Evolutionary conservation across 495 filamentous ascomycete species (phyloP), one percentile per base, ranked within the genome.

Genomic region (Amniculicola lignicola): DNA sequence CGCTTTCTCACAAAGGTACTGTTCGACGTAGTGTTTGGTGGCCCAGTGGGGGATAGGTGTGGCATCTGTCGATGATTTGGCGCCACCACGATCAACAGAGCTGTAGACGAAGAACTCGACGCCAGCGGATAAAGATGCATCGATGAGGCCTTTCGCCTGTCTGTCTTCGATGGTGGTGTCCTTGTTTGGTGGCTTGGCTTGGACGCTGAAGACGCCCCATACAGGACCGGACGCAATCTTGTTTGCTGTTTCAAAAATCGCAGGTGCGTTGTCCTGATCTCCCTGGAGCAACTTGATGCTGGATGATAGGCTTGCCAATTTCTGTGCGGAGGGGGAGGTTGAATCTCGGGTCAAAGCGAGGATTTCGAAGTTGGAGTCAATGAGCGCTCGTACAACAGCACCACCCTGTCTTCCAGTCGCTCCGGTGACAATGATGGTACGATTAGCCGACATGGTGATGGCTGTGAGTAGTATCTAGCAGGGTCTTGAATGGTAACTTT

Each of bases 381-480:
- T 67, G 2, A 84, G 67, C 37, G 74, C 77, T 4, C 77, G 66
- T 56, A 90, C 71, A 24, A 83, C 68, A 11, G 77, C 74, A 16
- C 81, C 77, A 49, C 87, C 87, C 67, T 90, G 87, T 56, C 85
- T 79, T 61, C 85, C 86, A 0, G 84, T 90, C 3, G 84, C 86
- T 16, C 86, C 86, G n/a, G 84, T 82, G 49, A 90, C 67, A 28
- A 88, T 73, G 40, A 86, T 60, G 14, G 72, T 54, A 49, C 57
- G n/a, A n/a, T n/a, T n/a, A n/a, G n/a, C 63, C 7, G 66, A 57
- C 64, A 69, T 67, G 18, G 12, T 50, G 25, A 38, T 29, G 28
- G 21, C n/a, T n/a, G n/a, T n/a, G n/a, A n/a, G n/a, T n/a, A n/a
- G n/a, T n/a, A n/a, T n/a, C n/a, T n/a, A n/a, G n/a, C n/a, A n/a